These are phyloP conservation scores for Botrytis pseudocinerea DNA, from an alignment of 2,329 filamentous ascomycete species.

Conservation along the genomic window DNA sequence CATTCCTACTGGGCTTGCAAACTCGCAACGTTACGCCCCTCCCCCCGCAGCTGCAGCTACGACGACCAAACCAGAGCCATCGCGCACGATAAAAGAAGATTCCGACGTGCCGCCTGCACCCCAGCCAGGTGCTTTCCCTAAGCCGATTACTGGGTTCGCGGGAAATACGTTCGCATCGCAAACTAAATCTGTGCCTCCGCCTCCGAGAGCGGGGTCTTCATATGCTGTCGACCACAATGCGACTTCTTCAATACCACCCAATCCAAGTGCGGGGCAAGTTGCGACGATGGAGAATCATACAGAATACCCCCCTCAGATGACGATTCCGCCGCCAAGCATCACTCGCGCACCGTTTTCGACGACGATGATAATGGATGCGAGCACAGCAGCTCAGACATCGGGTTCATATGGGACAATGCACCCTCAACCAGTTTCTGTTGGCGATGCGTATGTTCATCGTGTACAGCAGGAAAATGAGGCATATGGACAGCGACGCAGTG, in stretches of 20 bases:
- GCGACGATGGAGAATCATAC: not conserved
- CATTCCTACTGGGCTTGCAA: conserved; percentile 6
- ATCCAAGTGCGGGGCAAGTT: not conserved
- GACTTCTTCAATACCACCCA: not conserved
- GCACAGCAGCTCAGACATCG: not conserved
- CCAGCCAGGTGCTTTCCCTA: conserved; percentile 58
- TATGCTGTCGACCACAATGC: not conserved
- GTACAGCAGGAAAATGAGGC: not conserved
- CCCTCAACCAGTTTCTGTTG: conserved; percentile 19
- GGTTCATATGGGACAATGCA: not conserved
- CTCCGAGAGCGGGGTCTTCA: conserved; percentile 50
- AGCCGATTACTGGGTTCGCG: conserved; percentile 41
- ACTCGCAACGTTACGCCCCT: conserved; percentile 38
- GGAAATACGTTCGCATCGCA: conserved; percentile 19
- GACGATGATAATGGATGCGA: conserved; percentile 42
- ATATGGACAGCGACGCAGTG: not conserved
- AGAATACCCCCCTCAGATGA: conserved; percentile 43
- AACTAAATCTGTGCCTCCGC: conserved; percentile 41
- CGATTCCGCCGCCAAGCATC: conserved; percentile 25
- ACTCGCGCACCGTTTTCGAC: conserved; percentile 49
- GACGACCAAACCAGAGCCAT: conserved; percentile 37
- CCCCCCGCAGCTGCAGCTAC: conserved; percentile 33
- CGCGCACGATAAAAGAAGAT: conserved; percentile 45
- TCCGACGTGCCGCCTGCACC: conserved; percentile 52
- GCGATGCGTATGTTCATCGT: not conserved